Base-by-base conservation (phyloP, 495 filamentous ascomycete species). In the Neurospora hispaniola region DNA sequence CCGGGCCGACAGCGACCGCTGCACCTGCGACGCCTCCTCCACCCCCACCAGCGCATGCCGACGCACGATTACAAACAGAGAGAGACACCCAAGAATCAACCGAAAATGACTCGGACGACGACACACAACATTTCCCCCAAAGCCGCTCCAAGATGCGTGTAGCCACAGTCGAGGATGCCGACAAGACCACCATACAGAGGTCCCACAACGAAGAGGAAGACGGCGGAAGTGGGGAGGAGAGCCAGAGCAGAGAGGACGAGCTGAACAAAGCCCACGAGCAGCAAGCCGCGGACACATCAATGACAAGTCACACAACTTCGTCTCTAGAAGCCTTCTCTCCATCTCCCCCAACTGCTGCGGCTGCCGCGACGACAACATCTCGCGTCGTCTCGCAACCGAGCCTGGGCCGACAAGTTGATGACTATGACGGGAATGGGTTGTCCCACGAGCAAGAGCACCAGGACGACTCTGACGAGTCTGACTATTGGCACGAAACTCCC, bases 261-360 rank as follows among this genome's bases (percentile, higher is more conserved):
- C 54, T 27, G 31, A 35, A 66, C 27, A 27, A 66, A 14, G 54
- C 72, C 23, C 74, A 76, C 20, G 76, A 78, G 38, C 76, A 82
- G 14, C 78, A 76, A 43, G 78, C 73, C 27, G 76, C 79, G 20
- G 83, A 84, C 31, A 75, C 74, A 66, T 66, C 54, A 23, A 83
- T 80, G 31, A 85, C 88, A 71, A 74, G 73, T 9, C 76, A 76
- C 38, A 78, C 80, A n/a, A 89, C 88, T 1, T 88, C 88, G 14
- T 85, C 86, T 4, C 78, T 91, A 3, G 90, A 92, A 76, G 85
- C 83, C 10, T 81, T 89, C 69, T 85, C 54, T 66, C 54, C 85
- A 9, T 92, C 91, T 5, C 92, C 90, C 8, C 91, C 92, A 16
- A 88, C 89, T 0, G 87, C 88, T 10, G 89, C 89, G 3, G 90